These are phyloP conservation scores for Backusella macrospora DNA, from an alignment of 192 early-diverging fungal species.

Conservation along the genomic window DNA sequence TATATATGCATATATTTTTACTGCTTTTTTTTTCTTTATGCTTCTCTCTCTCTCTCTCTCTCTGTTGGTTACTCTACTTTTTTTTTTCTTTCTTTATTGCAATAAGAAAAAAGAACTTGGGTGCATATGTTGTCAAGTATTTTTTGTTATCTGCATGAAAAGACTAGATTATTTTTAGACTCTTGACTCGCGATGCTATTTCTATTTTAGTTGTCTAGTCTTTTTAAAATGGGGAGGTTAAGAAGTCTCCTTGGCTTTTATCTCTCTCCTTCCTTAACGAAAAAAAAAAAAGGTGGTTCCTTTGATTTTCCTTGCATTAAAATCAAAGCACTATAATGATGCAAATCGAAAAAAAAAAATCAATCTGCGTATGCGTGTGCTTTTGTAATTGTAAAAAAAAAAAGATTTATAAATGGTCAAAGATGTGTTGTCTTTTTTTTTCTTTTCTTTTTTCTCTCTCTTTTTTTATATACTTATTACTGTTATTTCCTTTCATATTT, in stretches of 20 bases:
- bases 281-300: not conserved
- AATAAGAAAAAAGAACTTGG: not conserved
- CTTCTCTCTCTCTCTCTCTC: not conserved
- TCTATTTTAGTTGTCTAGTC: not conserved
- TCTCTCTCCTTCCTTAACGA: not conserved
- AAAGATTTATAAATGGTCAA: not conserved
- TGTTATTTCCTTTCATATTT: not conserved
- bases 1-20: not conserved
- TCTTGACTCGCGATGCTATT: not conserved
- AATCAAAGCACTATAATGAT: not conserved
- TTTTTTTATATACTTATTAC: not conserved
- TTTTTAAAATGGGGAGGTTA: not conserved
- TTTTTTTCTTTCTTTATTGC: not conserved
- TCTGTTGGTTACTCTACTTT: not conserved
- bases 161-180: not conserved
- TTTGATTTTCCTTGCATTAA: conserved; percentile 12
- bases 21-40: not conserved
- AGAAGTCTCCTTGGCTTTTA: not conserved
- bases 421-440: not conserved
- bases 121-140: conserved; percentile 5
- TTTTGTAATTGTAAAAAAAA: not conserved
- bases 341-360: not conserved
- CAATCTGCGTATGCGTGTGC: not conserved
- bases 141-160: not conserved
- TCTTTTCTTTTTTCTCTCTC: not conserved